Evolutionary conservation across 1,139 yeast genomes (phyloP), one percentile per base, ranked within the genome.

Genomic region (Kodamaea ohmeri): DNA sequence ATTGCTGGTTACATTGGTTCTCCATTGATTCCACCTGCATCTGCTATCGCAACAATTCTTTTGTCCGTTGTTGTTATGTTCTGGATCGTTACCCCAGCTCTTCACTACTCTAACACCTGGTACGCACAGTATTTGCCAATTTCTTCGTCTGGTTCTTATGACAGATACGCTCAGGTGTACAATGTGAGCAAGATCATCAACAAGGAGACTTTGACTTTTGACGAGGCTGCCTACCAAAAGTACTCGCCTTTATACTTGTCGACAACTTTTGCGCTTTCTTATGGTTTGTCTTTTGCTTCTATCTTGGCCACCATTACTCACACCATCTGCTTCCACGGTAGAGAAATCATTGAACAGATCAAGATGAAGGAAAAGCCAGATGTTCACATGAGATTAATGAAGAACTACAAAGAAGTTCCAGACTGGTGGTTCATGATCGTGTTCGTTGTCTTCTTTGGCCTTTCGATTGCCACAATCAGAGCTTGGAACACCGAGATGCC

Each of bases 21-120:
- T 18, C 87, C 90, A 8, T 68, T 83, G 51, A 71, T 80, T 47
- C 83, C 87, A 6, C 89, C 90, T 21, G 76, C 80, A 36, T 64
- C 74, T 37, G 74, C 82, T 15, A 61, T 76, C 40, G 65, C 71
- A 25, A 79, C 82, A 48, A 68, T 76, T 43, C 62, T 72, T 41
- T 35, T 37, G 25, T 56, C 54, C 17, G 46, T 56, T 38, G 60
- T 52, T 28, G 35, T 62, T 13, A 62, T 69, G 41, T 68, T 64
- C 60, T 67, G 73, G 74, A 54, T 61, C 32, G 47, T 65, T 32
- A 65, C 61, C 33, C 74, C 74, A 33, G 73, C 67, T n/a, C 41
- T 69, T 32, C 62, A 67, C 54, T 69, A 61, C 52, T 49, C 68
- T 27, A 68, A 68, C 51, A 56, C 62, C 21, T 69, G 73, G 73